phyloP scores from a whole-genome alignment of 2,329 filamentous ascomycete species.

The Colletotrichum euphorbiae region DNA sequence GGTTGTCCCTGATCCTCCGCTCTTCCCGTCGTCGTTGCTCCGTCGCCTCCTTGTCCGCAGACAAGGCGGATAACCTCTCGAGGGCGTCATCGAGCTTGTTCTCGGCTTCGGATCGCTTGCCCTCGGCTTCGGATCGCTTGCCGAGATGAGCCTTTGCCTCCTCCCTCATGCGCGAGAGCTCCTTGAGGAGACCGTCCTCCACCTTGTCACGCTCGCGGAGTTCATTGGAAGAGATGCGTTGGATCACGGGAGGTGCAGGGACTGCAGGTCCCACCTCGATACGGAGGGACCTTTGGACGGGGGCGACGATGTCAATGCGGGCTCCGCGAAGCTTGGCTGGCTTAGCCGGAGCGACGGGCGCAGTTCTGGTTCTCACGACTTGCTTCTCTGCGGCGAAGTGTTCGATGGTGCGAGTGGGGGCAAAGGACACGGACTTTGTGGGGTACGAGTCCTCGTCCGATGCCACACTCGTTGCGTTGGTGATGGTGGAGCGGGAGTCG shows the following conservation, averaged over 20 bases:
- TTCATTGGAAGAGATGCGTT: slow-evolving; percentile 26
- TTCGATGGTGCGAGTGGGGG: slow-evolving; percentile 15
- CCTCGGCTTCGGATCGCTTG: slow-evolving; percentile 30
- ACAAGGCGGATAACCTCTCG: slow-evolving; percentile 27
- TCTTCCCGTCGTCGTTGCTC: slow-evolving; percentile 30
- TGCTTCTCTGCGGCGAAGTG: slow-evolving; percentile 21
- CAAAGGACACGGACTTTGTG: slow-evolving; percentile 19
- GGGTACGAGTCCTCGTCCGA: slow-evolving; percentile 25
- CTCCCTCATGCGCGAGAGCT: slow-evolving; percentile 38
- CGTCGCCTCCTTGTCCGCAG: slow-evolving; percentile 31
- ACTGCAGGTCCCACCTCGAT: slow-evolving; percentile 24
- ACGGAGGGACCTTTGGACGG: slow-evolving; percentile 13
- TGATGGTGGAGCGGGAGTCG: slow-evolving; percentile 33
- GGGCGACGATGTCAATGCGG: slow-evolving; percentile 32
- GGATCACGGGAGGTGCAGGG: slow-evolving; percentile 28
- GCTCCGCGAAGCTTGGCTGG: slow-evolving; percentile 35
- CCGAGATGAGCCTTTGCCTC: slow-evolving; percentile 32
- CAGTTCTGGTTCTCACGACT: slow-evolving; percentile 11
- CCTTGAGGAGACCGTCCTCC: slow-evolving; percentile 30
- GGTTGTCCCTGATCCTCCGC: slow-evolving; percentile 23
- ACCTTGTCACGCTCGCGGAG: slow-evolving; percentile 33
- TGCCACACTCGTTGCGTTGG: slow-evolving; percentile 39
- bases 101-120: slow-evolving; percentile 30
- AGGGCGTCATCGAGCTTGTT: slow-evolving; percentile 37
- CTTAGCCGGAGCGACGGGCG: slow-evolving; percentile 28